Conservation (phyloP, 139 green algal species). For the Chlamydomonas incerta region DNA sequence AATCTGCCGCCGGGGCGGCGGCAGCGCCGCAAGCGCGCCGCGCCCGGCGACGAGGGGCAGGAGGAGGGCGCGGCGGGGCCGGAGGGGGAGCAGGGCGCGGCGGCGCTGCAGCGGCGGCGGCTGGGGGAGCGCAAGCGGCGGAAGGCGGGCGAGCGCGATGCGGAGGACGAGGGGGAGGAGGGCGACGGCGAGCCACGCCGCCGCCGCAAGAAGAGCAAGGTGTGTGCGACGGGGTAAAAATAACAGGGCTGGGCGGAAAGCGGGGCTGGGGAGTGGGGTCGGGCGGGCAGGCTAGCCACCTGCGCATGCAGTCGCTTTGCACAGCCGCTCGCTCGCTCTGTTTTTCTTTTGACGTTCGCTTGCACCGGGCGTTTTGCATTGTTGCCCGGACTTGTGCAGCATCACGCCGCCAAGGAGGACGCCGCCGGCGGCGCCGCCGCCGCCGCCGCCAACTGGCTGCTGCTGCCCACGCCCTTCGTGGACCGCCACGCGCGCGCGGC, state of each 20-base stretch:
- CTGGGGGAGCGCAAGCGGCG: too few relatives aligned
- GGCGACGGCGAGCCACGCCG: neutral
- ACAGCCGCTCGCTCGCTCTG: too few relatives aligned
- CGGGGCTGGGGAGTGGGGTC: too few relatives aligned
- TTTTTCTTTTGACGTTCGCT: too few relatives aligned
- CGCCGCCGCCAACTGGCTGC: neutral
- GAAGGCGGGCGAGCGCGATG: neutral
- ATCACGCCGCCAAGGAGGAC: neutral
- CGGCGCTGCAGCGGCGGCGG: neutral
- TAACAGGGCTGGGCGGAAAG: too few relatives aligned
- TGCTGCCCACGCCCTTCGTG: constrained; percentile 8
- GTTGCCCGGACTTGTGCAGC: too few relatives aligned
- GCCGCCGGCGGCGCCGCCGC: neutral
- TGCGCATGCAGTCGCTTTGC: too few relatives aligned
- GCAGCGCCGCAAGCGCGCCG: neutral
- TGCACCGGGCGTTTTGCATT: too few relatives aligned
- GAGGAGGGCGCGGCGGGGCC: neutral
- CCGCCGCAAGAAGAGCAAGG: neutral
- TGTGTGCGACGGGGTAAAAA: too few relatives aligned
- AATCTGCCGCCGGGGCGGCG: neutral
- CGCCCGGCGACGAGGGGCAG: neutral
- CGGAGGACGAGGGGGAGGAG: neutral
- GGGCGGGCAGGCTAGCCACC: too few relatives aligned
- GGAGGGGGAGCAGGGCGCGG: neutral
- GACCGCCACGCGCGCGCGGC: neutral